These are phyloP conservation scores for Aphanomyces euteiches DNA, from an alignment of 352 stramenopile genomes.

Conservation along the genomic window DNA sequence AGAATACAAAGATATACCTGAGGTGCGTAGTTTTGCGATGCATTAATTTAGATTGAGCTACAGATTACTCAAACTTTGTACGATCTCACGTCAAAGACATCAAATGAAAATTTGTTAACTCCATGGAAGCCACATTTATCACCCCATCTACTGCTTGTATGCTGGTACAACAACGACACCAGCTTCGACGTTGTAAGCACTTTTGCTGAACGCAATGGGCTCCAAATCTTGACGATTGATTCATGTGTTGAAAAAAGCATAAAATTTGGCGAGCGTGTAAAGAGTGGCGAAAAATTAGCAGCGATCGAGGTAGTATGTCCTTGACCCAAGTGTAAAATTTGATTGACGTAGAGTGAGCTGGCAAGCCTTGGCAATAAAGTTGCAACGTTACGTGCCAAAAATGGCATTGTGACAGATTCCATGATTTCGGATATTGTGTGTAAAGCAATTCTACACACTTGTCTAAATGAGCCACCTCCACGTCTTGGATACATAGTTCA, in stretches of 20 bases:
- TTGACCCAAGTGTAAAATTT: neutral
- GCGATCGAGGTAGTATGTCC: conserved; percentile 47
- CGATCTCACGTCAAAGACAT: neutral
- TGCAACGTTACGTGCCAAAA: conserved; percentile 46
- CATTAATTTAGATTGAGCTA: neutral
- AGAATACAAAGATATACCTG: neutral
- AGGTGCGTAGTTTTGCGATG: neutral
- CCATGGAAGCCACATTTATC: conserved; percentile 1
- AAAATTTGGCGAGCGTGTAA: conserved; percentile 53
- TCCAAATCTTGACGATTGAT: conserved; percentile 43
- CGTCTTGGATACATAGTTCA: conserved; percentile 4
- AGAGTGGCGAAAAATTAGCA: conserved; percentile 36
- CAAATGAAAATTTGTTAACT: conserved; percentile 1
- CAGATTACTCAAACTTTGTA: conserved; percentile 4
- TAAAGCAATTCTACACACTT: conserved; percentile 11
- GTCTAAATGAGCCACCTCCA: neutral
- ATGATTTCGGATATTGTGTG: conserved; percentile 52
- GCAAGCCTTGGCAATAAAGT: conserved; percentile 50
- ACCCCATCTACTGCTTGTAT: conserved; percentile 3
- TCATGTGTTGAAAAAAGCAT: conserved; percentile 52
- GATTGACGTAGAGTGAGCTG: conserved; percentile 43
- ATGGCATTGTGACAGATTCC: conserved; percentile 39
- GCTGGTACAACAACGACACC: conserved; percentile 28
- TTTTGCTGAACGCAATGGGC: neutral
- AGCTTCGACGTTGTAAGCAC: neutral